Conservation (phyloP, 768 basidiomycete species). For the Cyathus striatus region DNA sequence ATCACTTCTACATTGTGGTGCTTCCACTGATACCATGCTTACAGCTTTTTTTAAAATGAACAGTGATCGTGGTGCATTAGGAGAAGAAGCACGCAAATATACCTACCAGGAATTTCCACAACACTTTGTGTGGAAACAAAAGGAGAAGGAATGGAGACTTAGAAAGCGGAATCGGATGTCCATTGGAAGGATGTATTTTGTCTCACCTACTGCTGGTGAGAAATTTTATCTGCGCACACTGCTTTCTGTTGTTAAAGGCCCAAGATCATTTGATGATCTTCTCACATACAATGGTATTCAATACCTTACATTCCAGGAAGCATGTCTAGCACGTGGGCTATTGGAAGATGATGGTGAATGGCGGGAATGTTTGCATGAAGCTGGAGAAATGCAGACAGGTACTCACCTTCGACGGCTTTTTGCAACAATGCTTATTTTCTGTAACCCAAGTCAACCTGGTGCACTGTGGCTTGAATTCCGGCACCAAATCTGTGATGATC, state of each 20-base stretch:
- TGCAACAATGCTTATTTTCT: slow-evolving; percentile 29
- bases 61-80: slow-evolving; percentile 2
- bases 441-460: slow-evolving; percentile 23
- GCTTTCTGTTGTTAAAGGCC: slow-evolving; percentile 23
- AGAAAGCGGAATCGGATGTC: slow-evolving; percentile 11
- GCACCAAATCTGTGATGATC: slow-evolving; percentile 33
- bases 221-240: slow-evolving; percentile 30
- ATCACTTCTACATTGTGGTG: slow-evolving; percentile 8
- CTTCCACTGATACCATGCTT: slow-evolving; percentile 13
- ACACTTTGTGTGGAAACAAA: slow-evolving; percentile 15
- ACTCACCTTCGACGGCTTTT: slow-evolving; percentile 29
- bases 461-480: slow-evolving; percentile 29
- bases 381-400: slow-evolving; percentile 26
- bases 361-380: slow-evolving; percentile 30
- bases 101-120: slow-evolving; percentile 30
- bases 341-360: slow-evolving; percentile 39
- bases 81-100: not conserved
- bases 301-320: slow-evolving; percentile 22
- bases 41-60: slow-evolving; percentile 27
- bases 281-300: slow-evolving; percentile 7
- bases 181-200: slow-evolving; percentile 23
- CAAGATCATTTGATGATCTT: slow-evolving; percentile 13
- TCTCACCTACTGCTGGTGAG: slow-evolving; percentile 23
- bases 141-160: slow-evolving; percentile 2
- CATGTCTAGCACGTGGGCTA: slow-evolving; percentile 27